Evolutionary conservation across 2,329 filamentous ascomycete species (phyloP).

Genomic region (Colletotrichum sp.): DNA sequence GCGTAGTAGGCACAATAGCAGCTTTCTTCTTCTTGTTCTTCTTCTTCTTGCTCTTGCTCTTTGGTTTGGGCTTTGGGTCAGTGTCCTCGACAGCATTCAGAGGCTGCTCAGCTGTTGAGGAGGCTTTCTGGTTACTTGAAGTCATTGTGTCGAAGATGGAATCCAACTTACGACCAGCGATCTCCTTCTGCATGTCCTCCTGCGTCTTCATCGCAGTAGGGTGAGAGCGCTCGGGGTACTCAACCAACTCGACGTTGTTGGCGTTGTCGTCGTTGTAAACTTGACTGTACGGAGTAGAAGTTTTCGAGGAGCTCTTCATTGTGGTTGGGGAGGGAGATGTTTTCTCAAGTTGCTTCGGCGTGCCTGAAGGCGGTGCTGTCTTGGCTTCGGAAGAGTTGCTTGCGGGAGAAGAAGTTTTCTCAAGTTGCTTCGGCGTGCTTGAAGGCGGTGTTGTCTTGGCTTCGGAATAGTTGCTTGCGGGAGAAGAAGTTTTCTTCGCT

Average conservation of each 20-base stretch:
- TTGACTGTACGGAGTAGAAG: not conserved
- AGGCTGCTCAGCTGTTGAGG: not conserved
- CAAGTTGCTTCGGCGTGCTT: not conserved
- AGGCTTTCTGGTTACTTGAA: not conserved
- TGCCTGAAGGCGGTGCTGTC: not conserved
- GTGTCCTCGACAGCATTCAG: not conserved
- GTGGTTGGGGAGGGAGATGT: not conserved
- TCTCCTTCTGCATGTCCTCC: not conserved
- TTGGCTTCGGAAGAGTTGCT: not conserved
- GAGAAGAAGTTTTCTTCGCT: not conserved
- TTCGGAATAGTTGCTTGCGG: not conserved
- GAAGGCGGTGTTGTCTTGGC: not conserved
- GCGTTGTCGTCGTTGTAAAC: not conserved
- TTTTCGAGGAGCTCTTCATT: not conserved
- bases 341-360: not conserved
- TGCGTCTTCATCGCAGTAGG: not conserved
- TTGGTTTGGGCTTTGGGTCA: not conserved
- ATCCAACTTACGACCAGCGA: not conserved
- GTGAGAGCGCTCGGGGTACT: not conserved
- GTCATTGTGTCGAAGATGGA: not conserved
- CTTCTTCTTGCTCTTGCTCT: slow-evolving; percentile 30
- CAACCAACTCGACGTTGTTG: not conserved
- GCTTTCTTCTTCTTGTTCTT: slow-evolving; percentile 30
- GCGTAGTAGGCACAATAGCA: not conserved
- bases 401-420: not conserved